Conservation (phyloP, 139 green algal species). For the Gonium pectorale region DNA sequence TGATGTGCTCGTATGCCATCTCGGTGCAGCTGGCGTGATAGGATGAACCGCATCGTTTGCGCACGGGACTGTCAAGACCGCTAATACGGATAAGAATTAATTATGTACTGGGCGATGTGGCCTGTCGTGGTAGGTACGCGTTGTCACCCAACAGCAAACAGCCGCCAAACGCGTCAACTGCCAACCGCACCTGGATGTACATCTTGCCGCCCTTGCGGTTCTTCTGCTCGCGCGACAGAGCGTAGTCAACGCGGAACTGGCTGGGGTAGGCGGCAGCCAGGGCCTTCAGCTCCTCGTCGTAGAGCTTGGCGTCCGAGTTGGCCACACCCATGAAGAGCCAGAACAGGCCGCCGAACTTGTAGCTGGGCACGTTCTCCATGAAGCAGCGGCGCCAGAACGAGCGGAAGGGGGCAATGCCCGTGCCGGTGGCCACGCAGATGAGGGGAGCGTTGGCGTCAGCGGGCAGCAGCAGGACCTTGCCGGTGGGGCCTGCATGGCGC, state of each 20-base stretch:
- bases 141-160: too few species aligned
- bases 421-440: constrained; percentile 99
- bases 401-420: constrained; percentile 98
- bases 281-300: constrained; percentile 95
- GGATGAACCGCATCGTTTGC: too few species aligned
- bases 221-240: constrained; percentile 91
- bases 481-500: constrained; percentile 92
- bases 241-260: constrained; percentile 98
- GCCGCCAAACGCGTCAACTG: too few species aligned
- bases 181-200: constrained; percentile 94
- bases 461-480: constrained; percentile 97
- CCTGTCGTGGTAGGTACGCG: too few species aligned
- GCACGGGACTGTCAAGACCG: too few species aligned
- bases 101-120: too few species aligned
- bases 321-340: constrained; percentile 99
- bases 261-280: constrained; percentile 51
- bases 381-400: constrained; percentile 96
- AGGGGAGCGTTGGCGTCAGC: constrained; percentile 88
- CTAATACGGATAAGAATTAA: too few species aligned
- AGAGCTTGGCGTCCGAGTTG: constrained; percentile 96
- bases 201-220: constrained; percentile 96
- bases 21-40: too few species aligned
- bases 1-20: too few species aligned
- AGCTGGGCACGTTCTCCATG: constrained; percentile 94
- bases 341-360: constrained; percentile 94